phyloP scores from a whole-genome alignment of 148 eudicot genomes.

The Arbutus unedo region DNA sequence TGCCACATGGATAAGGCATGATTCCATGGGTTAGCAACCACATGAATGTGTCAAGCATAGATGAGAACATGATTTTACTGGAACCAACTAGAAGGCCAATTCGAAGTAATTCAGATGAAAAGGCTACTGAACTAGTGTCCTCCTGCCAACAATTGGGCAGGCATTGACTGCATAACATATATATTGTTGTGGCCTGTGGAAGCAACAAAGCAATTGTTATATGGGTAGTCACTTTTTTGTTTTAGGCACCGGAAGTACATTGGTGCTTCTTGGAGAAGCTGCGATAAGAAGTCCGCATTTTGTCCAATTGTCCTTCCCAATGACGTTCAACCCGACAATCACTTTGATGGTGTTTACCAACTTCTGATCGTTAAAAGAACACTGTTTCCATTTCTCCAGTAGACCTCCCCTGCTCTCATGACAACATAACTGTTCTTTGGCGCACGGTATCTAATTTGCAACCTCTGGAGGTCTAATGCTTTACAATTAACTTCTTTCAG shows the following conservation, averaged over 20 bases:
- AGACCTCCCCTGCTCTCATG: background rate
- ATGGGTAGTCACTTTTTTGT: too few relatives aligned
- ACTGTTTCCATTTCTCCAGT: background rate
- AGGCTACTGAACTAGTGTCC: too few relatives aligned
- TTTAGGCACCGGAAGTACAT: too few relatives aligned
- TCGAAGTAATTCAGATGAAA: background rate
- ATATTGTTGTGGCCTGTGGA: too few relatives aligned
- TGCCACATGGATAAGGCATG: background rate
- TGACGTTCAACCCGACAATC: background rate
- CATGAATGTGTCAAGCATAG: background rate
- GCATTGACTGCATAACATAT: too few relatives aligned
- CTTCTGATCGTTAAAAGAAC: background rate
- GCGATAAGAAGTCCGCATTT: too few relatives aligned
- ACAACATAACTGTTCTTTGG: background rate
- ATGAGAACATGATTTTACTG: background rate
- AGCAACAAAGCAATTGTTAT: too few relatives aligned
- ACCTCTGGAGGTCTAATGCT: background rate
- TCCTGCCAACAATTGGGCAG: too few relatives aligned
- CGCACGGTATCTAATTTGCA: background rate
- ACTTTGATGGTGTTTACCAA: background rate
- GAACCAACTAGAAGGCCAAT: background rate
- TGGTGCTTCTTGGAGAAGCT: too few relatives aligned
- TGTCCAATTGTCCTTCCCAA: too few relatives aligned
- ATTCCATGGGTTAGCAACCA: background rate
- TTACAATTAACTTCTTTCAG: conserved; percentile 29